phyloP scores from a whole-genome alignment of 2,329 filamentous ascomycete species.

The Pseudocercospora pini-densiflorae region DNA sequence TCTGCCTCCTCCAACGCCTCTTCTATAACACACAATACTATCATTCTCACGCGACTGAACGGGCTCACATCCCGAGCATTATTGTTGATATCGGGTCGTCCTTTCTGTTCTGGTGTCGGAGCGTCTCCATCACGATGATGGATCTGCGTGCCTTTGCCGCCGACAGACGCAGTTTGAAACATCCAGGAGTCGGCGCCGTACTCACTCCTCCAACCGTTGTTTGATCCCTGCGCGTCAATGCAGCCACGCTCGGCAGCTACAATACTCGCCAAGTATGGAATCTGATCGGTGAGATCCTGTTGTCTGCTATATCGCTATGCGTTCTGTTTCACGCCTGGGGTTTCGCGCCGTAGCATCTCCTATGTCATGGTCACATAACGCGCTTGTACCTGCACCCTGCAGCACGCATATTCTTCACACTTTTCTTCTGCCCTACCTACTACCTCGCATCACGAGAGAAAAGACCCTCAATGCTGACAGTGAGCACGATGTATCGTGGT shows the following conservation, averaged over 20 bases:
- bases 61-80: not conserved
- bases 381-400: constrained; percentile 9
- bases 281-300: constrained; percentile 1
- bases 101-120: not conserved
- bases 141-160: constrained; percentile 3
- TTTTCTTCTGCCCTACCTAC: not conserved
- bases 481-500: not conserved
- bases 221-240: constrained; percentile 15
- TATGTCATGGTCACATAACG: not conserved
- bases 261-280: constrained; percentile 1
- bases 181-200: not conserved
- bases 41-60: not conserved
- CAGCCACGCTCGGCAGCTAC: constrained; percentile 15
- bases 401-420: constrained; percentile 1
- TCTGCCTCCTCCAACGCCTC: not conserved
- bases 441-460: not conserved
- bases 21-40: not conserved
- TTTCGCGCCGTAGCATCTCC: not conserved
- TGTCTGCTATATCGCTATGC: not conserved
- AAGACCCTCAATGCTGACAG: not conserved
- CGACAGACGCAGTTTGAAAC: not conserved
- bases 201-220: constrained; percentile 14
- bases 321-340: not conserved
- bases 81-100: not conserved
- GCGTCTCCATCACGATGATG: not conserved